phyloP scores from a whole-genome alignment of 352 stramenopile genomes.

The Pythium myriotylum region DNA sequence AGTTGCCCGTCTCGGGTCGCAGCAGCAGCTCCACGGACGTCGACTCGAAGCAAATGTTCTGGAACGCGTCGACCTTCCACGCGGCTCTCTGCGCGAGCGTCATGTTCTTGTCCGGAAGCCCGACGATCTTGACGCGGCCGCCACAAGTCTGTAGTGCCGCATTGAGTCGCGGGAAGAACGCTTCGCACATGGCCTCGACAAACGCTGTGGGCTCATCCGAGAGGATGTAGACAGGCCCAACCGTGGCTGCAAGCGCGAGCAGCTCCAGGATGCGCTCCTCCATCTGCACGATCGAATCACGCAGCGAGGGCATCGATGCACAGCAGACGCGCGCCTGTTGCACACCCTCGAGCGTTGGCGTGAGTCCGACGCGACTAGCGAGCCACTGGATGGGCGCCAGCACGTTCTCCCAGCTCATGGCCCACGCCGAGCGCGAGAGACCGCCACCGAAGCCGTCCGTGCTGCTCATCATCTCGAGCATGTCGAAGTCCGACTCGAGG shows the following conservation, averaged over 20 bases:
- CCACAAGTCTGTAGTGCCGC: constrained; percentile 31
- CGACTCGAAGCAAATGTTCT: constrained; percentile 45
- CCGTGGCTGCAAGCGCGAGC: constrained; percentile 29
- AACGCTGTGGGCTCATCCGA: constrained; percentile 41
- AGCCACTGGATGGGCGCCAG: constrained; percentile 48
- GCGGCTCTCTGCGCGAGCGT: constrained; percentile 35
- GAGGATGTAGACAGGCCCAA: constrained; percentile 48
- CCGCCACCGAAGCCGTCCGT: constrained; percentile 17
- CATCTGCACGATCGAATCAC: constrained; percentile 33
- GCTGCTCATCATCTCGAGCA: constrained; percentile 33
- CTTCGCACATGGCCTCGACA: constrained; percentile 43
- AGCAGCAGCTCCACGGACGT: constrained; percentile 30
- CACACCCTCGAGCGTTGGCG: constrained; percentile 24
- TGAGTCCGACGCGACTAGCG: constrained; percentile 35
- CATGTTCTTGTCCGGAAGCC: constrained; percentile 37
- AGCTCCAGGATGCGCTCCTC: constrained; percentile 42
- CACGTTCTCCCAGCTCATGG: constrained; percentile 63
- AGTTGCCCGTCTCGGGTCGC: constrained; percentile 21
- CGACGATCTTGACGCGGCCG: constrained; percentile 49
- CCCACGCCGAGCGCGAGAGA: constrained; percentile 26
- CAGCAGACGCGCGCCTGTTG: constrained; percentile 26
- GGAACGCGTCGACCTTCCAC: constrained; percentile 54
- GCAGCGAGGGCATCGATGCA: constrained; percentile 23
- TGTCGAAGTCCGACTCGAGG: constrained; percentile 28
- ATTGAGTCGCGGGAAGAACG: constrained; percentile 53